Conservation (phyloP, 2,329 filamentous ascomycete species). For the Fusarium palustre region DNA sequence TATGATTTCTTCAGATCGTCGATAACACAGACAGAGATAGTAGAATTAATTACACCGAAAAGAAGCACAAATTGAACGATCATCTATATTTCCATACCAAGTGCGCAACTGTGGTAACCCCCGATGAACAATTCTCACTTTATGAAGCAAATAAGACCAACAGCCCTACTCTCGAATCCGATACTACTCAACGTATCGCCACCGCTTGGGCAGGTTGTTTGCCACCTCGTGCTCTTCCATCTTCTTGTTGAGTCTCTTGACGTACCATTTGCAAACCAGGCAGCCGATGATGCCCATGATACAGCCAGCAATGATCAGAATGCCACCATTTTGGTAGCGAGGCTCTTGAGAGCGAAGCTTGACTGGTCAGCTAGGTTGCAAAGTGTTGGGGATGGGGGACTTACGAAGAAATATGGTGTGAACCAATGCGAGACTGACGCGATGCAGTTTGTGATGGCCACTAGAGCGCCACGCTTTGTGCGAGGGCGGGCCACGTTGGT, state of each 20-base stretch:
- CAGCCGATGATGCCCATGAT: neutral
- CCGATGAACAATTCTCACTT: no score
- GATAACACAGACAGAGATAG: no score
- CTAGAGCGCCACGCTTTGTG: neutral
- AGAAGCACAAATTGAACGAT: no score
- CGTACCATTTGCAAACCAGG: neutral
- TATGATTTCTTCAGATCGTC: no score
- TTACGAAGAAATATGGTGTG: neutral
- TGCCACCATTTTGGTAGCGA: neutral
- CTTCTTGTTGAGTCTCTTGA: conserved; percentile 5
- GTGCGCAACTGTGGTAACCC: no score
- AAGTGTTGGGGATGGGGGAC: rapidly evolving
- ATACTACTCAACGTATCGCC: neutral
- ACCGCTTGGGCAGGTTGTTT: neutral
- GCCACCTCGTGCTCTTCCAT: neutral
- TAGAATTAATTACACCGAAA: no score
- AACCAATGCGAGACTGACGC: conserved; percentile 2
- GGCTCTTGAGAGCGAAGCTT: conserved; percentile 1
- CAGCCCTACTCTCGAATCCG: no score
- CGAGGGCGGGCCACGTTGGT: conserved; percentile 1
- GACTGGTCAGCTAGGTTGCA: neutral
- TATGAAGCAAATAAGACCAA: no score
- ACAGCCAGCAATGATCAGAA: conserved; percentile 8
- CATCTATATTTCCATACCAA: no score
- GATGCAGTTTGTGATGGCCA: neutral